phyloP scores from a whole-genome alignment of 2,329 filamentous ascomycete genomes.

The Dissoconium aciculare region DNA sequence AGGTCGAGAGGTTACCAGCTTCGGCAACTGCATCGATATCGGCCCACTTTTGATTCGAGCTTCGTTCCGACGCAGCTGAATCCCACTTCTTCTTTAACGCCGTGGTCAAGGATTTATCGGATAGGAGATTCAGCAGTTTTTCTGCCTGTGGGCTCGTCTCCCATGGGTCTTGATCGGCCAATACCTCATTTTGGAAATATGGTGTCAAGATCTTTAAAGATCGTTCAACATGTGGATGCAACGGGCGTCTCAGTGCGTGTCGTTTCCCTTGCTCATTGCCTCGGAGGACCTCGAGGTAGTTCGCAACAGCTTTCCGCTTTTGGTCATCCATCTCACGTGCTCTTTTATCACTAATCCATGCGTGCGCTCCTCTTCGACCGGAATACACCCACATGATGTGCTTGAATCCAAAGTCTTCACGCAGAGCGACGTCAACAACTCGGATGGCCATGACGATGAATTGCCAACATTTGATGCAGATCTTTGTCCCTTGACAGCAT shows the following conservation, averaged over 20 bases:
- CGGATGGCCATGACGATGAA: conserved; percentile 98
- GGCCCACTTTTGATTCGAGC: conserved; percentile 73
- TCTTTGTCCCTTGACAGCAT: conserved; percentile 85
- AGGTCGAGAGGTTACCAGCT: conserved; percentile 55
- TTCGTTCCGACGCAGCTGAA: conserved; percentile 55
- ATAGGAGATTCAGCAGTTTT: conserved; percentile 68
- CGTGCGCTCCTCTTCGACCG: conserved; percentile 87
- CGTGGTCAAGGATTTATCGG: conserved; percentile 61
- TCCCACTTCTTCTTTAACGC: conserved; percentile 84
- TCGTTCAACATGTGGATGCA: conserved; percentile 79
- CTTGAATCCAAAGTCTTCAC: conserved; percentile 91
- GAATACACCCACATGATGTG: conserved; percentile 99
- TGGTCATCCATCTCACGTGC: conserved; percentile 75
- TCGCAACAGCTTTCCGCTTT: conserved; percentile 68
- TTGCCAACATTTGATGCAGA: conserved; percentile 87
- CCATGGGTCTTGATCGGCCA: conserved; percentile 80
- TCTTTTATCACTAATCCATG: conserved; percentile 89
- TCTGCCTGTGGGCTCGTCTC: conserved; percentile 52
- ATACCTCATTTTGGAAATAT: conserved; percentile 71
- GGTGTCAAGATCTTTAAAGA: conserved; percentile 72
- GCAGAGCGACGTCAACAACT: conserved; percentile 70
- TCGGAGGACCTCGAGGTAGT: conserved; percentile 79
- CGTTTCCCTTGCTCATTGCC: conserved; percentile 71
- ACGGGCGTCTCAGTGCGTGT: conserved; percentile 68
- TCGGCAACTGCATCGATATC: conserved; percentile 83